Base-by-base conservation (phyloP, 192 early-diverging fungal genomes). In the Coemansia interrupta region DNA sequence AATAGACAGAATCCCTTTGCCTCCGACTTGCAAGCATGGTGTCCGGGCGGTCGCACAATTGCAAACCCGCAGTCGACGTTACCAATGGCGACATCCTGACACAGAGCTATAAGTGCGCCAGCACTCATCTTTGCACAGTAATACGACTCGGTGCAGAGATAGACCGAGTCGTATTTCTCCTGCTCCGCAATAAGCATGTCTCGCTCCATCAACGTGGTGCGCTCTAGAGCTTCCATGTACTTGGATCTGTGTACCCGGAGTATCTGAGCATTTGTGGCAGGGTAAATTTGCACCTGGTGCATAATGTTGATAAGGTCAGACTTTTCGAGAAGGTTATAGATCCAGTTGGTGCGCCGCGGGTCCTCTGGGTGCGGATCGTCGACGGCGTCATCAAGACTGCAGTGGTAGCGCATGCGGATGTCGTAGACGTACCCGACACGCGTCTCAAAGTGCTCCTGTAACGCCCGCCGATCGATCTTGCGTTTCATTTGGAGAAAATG, bases 41-140 rank as follows among this genome's bases (percentile, higher is more conserved):
- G 95, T 12, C 95, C 95, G 1, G 95, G 95, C 3, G 95, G 95
- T 62, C 95, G 80, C 36, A 97, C 82, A 41, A 95, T 86, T 0
- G 94, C 94, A 58, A 97, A 78, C 0, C 88, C 93, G 58, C 93
- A 92, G 12, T 79, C 54, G 24, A 93, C 80, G 15, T 63, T 56
- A 18, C 87, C 86, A 0, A 28, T 58, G 14, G 82, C 83, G 0
- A 97, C 91, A 15, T 85, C 85, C 22, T 83, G 68, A 58, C 90
- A 90, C 7, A 89, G 62, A 42, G 87, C 80, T 23, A 95, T 75
- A 6, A 90, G 78, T 28, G 87, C 89, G 28, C 90, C 92, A 15
- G 88, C 88, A 7, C 92, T 84, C 45, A 95, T 63, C 12, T 82
- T 61, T 0, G 92, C 87, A 29, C 83, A 85, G 30, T 82, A 82